These are phyloP conservation scores for Auriscalpium vulgare DNA, from an alignment of 768 basidiomycete genomes.

Conservation along the genomic window DNA sequence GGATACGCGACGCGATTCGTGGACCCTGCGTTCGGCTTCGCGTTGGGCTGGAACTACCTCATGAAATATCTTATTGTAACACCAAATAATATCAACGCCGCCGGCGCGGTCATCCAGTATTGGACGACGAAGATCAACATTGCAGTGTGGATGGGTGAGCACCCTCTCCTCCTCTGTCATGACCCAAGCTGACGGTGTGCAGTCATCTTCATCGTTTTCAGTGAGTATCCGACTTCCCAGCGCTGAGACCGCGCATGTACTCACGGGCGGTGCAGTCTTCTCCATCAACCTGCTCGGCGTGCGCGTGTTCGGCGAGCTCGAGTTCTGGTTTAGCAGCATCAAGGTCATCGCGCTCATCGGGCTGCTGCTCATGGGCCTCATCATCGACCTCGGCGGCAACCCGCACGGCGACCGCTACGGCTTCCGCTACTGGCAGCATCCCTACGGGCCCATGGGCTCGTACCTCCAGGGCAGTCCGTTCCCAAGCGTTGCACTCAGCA, in stretches of 20 bases:
- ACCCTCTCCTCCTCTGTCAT: neutral
- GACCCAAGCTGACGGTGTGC: neutral
- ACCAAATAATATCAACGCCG: slow-evolving; percentile 58
- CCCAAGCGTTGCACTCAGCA: no score
- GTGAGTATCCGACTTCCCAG: slow-evolving; percentile 24
- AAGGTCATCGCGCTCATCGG: slow-evolving; percentile 50
- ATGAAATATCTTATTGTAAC: slow-evolving; percentile 49
- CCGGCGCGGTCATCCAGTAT: slow-evolving; percentile 34
- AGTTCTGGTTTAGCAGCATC: slow-evolving; percentile 66
- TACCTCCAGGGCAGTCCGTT: slow-evolving; percentile 28
- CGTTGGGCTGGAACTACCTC: slow-evolving; percentile 53
- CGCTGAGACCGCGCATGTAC: no score
- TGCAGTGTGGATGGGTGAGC: slow-evolving; percentile 52
- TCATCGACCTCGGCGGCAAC: slow-evolving; percentile 38
- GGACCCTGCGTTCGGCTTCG: slow-evolving; percentile 63
- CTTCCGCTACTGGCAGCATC: slow-evolving; percentile 36
- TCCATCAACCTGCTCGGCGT: slow-evolving; percentile 54
- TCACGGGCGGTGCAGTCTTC: slow-evolving; percentile 30
- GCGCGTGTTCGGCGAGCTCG: slow-evolving; percentile 62
- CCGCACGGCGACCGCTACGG: slow-evolving; percentile 26
- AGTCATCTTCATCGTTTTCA: slow-evolving; percentile 54
- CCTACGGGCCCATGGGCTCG: slow-evolving; percentile 49
- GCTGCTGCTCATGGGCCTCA: slow-evolving; percentile 34
- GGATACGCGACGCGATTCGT: slow-evolving; percentile 60
- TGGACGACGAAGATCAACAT: slow-evolving; percentile 30